Evolutionary conservation across 2,329 filamentous ascomycete genomes (phyloP).

Genomic region (Exophiala spinifera): DNA sequence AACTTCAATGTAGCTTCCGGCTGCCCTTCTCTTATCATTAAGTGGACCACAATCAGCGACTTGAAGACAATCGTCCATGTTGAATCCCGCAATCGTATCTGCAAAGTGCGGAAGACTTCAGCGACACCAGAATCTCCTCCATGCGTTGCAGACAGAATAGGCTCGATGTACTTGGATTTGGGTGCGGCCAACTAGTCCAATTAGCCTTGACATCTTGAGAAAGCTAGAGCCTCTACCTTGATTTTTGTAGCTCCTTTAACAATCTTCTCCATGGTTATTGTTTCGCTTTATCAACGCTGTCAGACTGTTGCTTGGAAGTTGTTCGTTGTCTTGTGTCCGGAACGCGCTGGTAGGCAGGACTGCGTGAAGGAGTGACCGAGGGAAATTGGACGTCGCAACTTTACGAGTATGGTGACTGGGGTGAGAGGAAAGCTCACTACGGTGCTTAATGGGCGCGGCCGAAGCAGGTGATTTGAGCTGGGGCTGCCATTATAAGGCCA

Average conservation of each 20-base stretch:
- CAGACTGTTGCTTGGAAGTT: no score
- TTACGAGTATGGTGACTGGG: no score
- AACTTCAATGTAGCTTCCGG: conserved; percentile 83
- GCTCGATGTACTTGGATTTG: conserved; percentile 99
- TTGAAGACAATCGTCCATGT: conserved; percentile 99
- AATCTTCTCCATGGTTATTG: conserved; percentile 85
- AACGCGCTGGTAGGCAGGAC: no score
- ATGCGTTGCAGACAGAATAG: conserved; percentile 92
- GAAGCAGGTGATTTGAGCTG: background rate
- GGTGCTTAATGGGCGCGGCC: no score
- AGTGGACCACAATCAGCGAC: conserved; percentile 86
- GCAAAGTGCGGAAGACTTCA: conserved; percentile 90
- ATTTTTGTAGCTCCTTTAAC: conserved; percentile 98
- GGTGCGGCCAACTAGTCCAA: conserved; percentile 76
- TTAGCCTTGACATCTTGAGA: conserved; percentile 17
- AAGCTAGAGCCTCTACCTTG: conserved; percentile 60
- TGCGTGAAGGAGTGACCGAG: no score
- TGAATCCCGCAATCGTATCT: conserved; percentile 84
- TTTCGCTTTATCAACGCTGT: background rate
- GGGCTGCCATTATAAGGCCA: conserved; percentile 3
- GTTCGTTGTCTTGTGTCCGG: no score
- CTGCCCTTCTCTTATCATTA: conserved; percentile 96
- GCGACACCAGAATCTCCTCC: conserved; percentile 90
- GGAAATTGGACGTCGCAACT: no score
- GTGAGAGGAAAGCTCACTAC: no score